A percentile compares a stretch with the other conserved stretches of the same genome.
Conservation (phyloP, 1,284 basidiomycete species). For the Leccinum holopus region DNA sequence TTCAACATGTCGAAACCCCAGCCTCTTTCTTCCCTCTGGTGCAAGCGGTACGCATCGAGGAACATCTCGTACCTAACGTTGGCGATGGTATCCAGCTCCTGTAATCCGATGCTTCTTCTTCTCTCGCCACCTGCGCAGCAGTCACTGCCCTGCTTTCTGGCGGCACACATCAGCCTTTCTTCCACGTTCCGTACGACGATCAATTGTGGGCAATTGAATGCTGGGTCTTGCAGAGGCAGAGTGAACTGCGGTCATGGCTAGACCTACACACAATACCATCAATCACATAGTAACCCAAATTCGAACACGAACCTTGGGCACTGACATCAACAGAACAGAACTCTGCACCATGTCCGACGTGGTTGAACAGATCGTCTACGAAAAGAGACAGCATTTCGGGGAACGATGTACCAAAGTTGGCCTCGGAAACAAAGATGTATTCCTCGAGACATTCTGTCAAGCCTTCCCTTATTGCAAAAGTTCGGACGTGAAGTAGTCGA, state of each 20-base stretch:
- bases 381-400: slow-evolving; percentile 37
- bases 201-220: slow-evolving; percentile 53
- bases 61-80: slow-evolving; percentile 23
- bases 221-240: slow-evolving; percentile 49
- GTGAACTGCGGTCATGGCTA: slow-evolving; percentile 46
- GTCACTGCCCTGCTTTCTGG: slow-evolving; percentile 15
- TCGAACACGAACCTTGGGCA: slow-evolving; percentile 33
- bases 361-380: slow-evolving; percentile 37
- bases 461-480: slow-evolving; percentile 22
- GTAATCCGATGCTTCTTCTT: slow-evolving; percentile 28
- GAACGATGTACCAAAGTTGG: slow-evolving; percentile 27
- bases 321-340: slow-evolving; percentile 34
- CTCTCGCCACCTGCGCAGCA: slow-evolving; percentile 21
- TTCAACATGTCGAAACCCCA: slow-evolving; percentile 16
- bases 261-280: slow-evolving; percentile 33
- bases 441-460: slow-evolving; percentile 6
- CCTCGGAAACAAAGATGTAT: slow-evolving; percentile 6
- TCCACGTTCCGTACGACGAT: slow-evolving; percentile 43
- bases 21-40: slow-evolving; percentile 1
- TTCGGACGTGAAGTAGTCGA: slow-evolving; percentile 33
- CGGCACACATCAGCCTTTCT: slow-evolving; percentile 29
- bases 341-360: slow-evolving; percentile 37
- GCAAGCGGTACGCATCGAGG: slow-evolving; percentile 7
- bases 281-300: background rate
- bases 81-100: slow-evolving; percentile 2